Base-by-base conservation (phyloP, 108 stramenopile species). In the Stephanodiscus minutulus region DNA sequence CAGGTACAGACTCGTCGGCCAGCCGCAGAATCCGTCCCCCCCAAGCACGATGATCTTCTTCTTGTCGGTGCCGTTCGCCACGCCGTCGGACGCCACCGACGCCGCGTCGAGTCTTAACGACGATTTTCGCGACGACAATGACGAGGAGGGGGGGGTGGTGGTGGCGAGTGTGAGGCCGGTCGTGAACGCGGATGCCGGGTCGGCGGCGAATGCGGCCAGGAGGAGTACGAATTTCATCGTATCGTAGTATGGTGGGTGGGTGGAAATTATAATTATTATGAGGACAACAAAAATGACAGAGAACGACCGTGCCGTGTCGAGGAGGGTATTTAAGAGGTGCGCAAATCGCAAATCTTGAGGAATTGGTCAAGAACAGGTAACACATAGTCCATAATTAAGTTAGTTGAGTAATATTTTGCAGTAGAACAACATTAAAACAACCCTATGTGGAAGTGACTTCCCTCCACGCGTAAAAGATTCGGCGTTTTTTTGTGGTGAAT, bases 11-110 rank as follows among this genome's bases (percentile, higher is more conserved):
- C 93, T 86, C 9, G 97, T 97, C 31, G 98, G 98, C 98, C 98
- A 98, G 59, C 98, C 98, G 74, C 98, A 98, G 88, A 98, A 98
- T 3, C 98, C 98, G 65, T 98, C 98, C 33, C 96, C 98, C 48
- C 95, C 97, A 49, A 96, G 79, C 44, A 96, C 85, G 66, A 97
- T 70, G 44, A 97, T 83, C 76, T 95, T 97, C 77, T 97, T 97
- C 67, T 84, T 85, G 33, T 82, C 81, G 25, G 79, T 72, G 50
- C 62, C 72, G 47, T 64, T 72, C 17, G 52, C 44, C 18, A 39
- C 50, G 22, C 33, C 62, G n/a, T 47, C 52, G 62, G 54, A 52
- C 7, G 54, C 61, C 24, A 61, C 52, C 54, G 54, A 52, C 7
- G 54, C 61, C 24, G 70, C 72, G 44, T 56, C 20, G 52, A 72